Conservation (phyloP, 352 stramenopile genomes). For the Blastocystis sp. region DNA sequence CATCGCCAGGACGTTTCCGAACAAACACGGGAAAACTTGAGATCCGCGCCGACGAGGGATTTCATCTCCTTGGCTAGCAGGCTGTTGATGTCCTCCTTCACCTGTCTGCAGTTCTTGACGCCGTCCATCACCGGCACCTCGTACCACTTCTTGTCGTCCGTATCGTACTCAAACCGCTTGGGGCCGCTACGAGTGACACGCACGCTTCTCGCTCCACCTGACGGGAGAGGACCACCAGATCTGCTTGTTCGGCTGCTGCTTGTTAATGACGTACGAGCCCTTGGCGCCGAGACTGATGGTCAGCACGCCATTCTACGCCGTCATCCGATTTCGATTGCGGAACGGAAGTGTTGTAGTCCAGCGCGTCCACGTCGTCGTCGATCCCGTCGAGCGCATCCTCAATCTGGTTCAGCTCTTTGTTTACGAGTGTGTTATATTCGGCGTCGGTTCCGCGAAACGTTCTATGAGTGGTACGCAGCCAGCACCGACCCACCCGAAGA, state of each 20-base stretch:
- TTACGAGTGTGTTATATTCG: slow-evolving; percentile 60
- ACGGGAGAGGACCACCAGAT: slow-evolving; percentile 95
- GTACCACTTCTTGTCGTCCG: slow-evolving; percentile 80
- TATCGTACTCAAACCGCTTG: slow-evolving; percentile 86
- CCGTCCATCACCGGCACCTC: slow-evolving; percentile 82
- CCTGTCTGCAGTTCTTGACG: slow-evolving; percentile 53
- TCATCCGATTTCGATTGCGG: not conserved
- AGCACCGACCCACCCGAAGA: not conserved
- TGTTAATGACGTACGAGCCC: slow-evolving; percentile 95
- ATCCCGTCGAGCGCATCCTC: slow-evolving; percentile 56
- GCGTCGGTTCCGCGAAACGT: slow-evolving; percentile 19
- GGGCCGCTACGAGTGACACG: slow-evolving; percentile 78
- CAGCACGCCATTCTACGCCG: slow-evolving; percentile 88
- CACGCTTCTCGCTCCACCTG: slow-evolving; percentile 76
- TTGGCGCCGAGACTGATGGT: slow-evolving; percentile 89
- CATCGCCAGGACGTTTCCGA: not conserved
- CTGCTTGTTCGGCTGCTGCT: slow-evolving; percentile 94
- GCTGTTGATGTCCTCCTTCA: slow-evolving; percentile 79
- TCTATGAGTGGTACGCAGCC: not conserved
- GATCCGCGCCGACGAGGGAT: slow-evolving; percentile 81
- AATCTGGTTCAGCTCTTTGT: slow-evolving; percentile 52
- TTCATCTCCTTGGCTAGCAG: slow-evolving; percentile 83
- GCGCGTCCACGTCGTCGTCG: slow-evolving; percentile 54
- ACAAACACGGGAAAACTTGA: slow-evolving; percentile 52
- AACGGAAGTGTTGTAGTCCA: slow-evolving; percentile 64